phyloP scores from a whole-genome alignment of 495 filamentous ascomycete species.

The Trichoderma orchidacearum region DNA sequence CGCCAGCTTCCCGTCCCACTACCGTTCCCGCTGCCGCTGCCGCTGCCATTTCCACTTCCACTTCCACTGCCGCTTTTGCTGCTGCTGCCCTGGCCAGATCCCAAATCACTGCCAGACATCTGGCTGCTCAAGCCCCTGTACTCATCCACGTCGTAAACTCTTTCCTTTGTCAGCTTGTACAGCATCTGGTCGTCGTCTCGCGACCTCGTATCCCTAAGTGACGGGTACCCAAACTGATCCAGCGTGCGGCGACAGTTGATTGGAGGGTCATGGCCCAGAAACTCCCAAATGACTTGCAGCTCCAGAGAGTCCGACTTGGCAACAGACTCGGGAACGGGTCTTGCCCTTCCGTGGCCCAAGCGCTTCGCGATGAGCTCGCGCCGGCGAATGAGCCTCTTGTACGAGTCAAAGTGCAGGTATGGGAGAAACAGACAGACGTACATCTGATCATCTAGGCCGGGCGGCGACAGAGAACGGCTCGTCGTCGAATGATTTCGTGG shows the following conservation, averaged over 20 bases:
- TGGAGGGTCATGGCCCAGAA: constrained; percentile 48
- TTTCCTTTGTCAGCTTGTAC: constrained; percentile 50
- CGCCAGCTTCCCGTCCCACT: not conserved
- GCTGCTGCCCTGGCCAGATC: too few species aligned
- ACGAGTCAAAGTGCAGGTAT: constrained; percentile 57
- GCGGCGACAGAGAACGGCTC: not conserved
- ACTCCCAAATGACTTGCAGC: constrained; percentile 49
- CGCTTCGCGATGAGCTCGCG: constrained; percentile 43
- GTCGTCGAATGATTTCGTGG: constrained; percentile 13
- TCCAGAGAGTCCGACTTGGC: constrained; percentile 39
- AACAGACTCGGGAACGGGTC: constrained; percentile 41
- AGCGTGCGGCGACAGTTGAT: constrained; percentile 50
- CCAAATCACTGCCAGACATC: not conserved
- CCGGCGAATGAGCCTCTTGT: constrained; percentile 42
- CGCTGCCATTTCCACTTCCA: not conserved
- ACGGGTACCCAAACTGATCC: constrained; percentile 54
- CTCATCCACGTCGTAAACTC: not conserved
- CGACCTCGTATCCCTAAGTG: constrained; percentile 44
- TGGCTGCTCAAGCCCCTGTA: not conserved
- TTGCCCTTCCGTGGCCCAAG: constrained; percentile 39
- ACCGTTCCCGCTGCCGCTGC: not conserved
- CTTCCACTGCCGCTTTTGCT: not conserved
- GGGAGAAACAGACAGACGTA: constrained; percentile 31
- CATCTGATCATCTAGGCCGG: constrained; percentile 1
- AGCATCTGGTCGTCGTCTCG: constrained; percentile 59